Base-by-base conservation (phyloP, 441 rosid species). In the Gossypium davidsonii region DNA sequence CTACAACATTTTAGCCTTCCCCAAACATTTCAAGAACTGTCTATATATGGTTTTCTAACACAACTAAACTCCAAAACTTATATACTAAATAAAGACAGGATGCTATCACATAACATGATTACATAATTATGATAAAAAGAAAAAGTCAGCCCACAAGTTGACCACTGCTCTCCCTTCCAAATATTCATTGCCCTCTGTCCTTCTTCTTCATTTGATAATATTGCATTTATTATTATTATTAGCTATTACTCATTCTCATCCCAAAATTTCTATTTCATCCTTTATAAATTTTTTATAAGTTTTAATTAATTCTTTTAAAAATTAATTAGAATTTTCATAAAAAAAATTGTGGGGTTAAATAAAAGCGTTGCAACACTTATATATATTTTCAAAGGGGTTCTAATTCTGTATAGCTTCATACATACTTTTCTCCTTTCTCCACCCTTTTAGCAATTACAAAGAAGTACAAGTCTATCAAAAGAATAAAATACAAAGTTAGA, bases 101-200 rank as follows among this genome's bases (percentile, higher is more conserved):
- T 79, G 82, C 81, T 76, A 4, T 52, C 8, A 2, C 20, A 79
- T 21, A 51, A 78, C 87, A 91, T 91, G 74, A 91, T 93, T 93
- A 93, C 57, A 17, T 52, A 92, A 93, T 84, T 93, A 93, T 93
- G 94, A 93, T 93, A 85, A 90, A 83, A 83, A 85, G 85, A 79
- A 78, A 85, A 90, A 88, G 96, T 91, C 97, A 90, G 91, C 93
- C 93, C 93, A 79, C 90, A 89, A 83, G 74, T 72, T 79, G 88
- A 88, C 91, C 91, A 83, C 91, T 68, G 74, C 88, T 74, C 92
- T 79, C 80, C 73, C 80, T 90, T 85, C 91, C 82, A 90, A 91
- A 93, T 84, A 88, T 87, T 90, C 92, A 88, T 92, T 84, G 91
- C 93, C 85, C 90, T 87, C 90, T 14, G 14, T 9, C 3, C 1